Evolutionary conservation across 208 protist species (phyloP).

Genomic region (Naegleria lovaniensis): DNA sequence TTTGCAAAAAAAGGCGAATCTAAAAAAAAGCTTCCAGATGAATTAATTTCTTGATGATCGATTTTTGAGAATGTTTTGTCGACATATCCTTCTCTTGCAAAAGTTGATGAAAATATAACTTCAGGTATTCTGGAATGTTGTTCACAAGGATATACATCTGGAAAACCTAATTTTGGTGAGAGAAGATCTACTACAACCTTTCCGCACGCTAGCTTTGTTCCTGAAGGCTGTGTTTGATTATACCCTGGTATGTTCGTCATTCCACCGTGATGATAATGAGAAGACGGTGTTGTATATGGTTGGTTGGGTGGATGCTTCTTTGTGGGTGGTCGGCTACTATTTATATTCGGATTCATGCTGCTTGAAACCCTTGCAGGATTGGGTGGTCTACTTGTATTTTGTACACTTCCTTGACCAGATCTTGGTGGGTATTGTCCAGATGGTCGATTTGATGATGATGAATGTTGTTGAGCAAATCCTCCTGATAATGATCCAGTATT

Average conservation of each 20-base stretch:
- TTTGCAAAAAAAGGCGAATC: background rate
- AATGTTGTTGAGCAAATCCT: background rate
- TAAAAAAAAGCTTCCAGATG: background rate
- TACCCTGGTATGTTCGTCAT: background rate
- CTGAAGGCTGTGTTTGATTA: background rate
- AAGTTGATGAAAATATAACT: background rate
- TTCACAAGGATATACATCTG: background rate
- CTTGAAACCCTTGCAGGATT: background rate
- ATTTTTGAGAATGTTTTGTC: background rate
- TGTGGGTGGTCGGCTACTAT: too few relatives aligned
- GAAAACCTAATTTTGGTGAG: background rate
- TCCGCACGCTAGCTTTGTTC: background rate
- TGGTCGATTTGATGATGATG: background rate
- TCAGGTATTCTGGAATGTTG: background rate
- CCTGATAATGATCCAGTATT: too few relatives aligned
- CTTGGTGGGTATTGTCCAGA: background rate
- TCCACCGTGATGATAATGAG: background rate
- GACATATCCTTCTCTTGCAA: background rate
- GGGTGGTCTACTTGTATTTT: background rate
- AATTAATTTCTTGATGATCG: background rate
- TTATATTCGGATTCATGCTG: background rate
- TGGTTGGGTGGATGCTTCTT: background rate
- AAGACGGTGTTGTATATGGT: background rate
- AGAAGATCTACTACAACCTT: background rate
- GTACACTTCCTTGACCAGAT: background rate